Evolutionary conservation across 345 rosid species (phyloP).

Genomic region (Luvunga scandens): DNA sequence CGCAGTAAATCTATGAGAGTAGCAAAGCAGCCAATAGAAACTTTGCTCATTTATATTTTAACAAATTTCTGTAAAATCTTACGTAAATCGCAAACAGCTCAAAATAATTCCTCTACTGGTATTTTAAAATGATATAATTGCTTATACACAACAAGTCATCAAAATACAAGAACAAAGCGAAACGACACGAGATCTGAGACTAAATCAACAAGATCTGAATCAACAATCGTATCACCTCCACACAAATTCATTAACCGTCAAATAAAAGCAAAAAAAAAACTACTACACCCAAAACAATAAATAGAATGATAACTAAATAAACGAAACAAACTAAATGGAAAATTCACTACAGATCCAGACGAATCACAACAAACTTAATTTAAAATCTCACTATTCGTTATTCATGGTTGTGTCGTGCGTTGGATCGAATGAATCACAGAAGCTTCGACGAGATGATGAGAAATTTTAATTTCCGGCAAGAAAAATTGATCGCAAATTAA

Average conservation of each 20-base stretch:
- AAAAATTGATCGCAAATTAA: constrained; percentile 14
- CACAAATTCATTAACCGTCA: not conserved
- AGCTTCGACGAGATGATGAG: not conserved
- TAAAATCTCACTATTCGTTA: constrained; percentile 78
- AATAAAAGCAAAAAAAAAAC: not conserved
- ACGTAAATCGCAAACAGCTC: not conserved
- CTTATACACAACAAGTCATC: not conserved
- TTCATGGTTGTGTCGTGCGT: constrained; percentile 52
- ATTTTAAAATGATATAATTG: not conserved
- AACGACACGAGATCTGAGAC: constrained; percentile 26
- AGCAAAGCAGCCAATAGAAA: too few relatives aligned
- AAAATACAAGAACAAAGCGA: not conserved
- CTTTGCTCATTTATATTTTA: not conserved
- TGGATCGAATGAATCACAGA: constrained; percentile 18
- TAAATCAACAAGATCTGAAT: constrained; percentile 29
- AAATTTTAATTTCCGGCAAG: constrained; percentile 16
- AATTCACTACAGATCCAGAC: constrained; percentile 6
- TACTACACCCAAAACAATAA: not conserved
- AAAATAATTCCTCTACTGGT: not conserved
- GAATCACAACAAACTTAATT: not conserved
- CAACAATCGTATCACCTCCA: constrained; percentile 2
- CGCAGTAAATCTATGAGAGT: not conserved
- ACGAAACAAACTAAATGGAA: not conserved
- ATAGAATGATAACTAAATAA: not conserved
- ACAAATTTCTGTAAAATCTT: not conserved